Evolutionary conservation across 768 basidiomycete genomes (phyloP), one percentile per base, ranked within the genome.

Genomic region (Dacryopinax primogenitus): DNA sequence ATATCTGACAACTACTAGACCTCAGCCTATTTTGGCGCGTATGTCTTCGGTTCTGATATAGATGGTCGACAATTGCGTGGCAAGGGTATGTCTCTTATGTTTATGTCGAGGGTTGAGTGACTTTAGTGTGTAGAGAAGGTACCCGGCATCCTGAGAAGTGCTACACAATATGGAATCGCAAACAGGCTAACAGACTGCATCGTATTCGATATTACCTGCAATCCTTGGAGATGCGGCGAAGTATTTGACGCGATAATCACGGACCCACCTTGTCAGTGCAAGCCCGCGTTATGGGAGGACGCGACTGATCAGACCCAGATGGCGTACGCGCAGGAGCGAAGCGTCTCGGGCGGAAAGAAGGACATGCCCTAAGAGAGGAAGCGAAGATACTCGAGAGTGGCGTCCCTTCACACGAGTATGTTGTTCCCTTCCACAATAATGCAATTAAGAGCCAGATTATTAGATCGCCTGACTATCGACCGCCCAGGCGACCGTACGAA

Each of bases 1-100:
- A 39, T 62, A 36, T 23, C 66, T 63, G 37, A 66, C 12, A 28
- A 64, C 18, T 44, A 6, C 41, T 44, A 93, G 90, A 90, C 93
- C 0, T 81, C 83, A 1, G 90, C 92, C 0, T 81, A 91, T 71
- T 97, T 94, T 69, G 96, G 96, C 1, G 87, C 93, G 0, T 74
- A 84, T 30, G 83, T 93, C 0, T 85, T 89, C 64, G 96, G 95
- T 18, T 93, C 91, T 18, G 96, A 98, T 73, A 97, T 99, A 62
- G 95, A 98, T 71, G 96, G 96, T 0, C 81, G 96, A 41, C 95
- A 98, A 73, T 94, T 98, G 88, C 80, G 92, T 66, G 96, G 96
- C 18, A 95, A 91, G 81, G 83, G 92, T 87, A 68, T 63, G 75
- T 67, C 4, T 6, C 18, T 62, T 12, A 12, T 62, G 3, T 3